Conservation (phyloP, 225 moss, liverwort and hornwort genomes). For the Antitrichia curtipendula region DNA sequence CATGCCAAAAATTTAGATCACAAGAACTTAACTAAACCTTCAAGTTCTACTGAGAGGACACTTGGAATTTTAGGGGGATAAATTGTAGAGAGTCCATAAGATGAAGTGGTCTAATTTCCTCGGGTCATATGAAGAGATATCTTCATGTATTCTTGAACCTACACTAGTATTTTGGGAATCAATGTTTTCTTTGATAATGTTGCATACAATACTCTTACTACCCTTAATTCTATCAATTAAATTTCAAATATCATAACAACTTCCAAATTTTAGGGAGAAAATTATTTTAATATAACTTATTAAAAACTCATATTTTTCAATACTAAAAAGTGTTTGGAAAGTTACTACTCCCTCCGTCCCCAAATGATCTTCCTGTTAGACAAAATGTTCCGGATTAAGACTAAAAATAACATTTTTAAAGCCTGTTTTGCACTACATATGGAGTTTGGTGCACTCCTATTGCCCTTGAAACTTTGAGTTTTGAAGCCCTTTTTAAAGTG, state of each 20-base stretch:
- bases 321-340: neutral
- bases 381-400: too few relatives aligned
- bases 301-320: neutral
- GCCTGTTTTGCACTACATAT: too few relatives aligned
- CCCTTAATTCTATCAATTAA: neutral
- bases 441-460: too few relatives aligned
- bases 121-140: rapidly evolving
- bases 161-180: neutral
- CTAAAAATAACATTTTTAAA: too few relatives aligned
- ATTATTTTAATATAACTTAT: rapidly evolving
- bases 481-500: too few relatives aligned
- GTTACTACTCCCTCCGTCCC: too few relatives aligned
- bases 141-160: neutral
- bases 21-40: too few relatives aligned
- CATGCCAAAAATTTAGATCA: neutral
- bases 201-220: rapidly evolving
- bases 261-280: too few relatives aligned
- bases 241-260: neutral
- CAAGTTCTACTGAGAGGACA: too few relatives aligned
- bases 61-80: rapidly evolving
- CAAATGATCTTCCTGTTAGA: too few relatives aligned
- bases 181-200: too few relatives aligned
- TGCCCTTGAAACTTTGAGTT: too few relatives aligned
- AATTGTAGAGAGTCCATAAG: neutral
- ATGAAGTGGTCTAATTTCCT: neutral